A percentile compares a stretch with the other conserved stretches of the same genome.
phyloP scores from a whole-genome alignment of 371 early-diverging fungal genomes.

The Entomophthora muscae region DNA sequence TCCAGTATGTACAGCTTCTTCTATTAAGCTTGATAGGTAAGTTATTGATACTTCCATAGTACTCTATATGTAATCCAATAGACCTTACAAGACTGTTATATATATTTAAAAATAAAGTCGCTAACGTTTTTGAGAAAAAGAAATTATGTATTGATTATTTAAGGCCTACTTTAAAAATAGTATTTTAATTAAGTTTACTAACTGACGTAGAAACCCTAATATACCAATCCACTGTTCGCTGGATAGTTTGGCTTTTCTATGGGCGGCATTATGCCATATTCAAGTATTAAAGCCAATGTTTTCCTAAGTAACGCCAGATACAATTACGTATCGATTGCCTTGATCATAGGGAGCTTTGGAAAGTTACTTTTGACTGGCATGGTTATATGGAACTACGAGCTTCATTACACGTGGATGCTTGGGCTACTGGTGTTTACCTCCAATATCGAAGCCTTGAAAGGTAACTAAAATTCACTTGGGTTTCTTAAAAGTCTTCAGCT shows the following conservation, averaged over 20 bases:
- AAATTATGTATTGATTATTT: too few species aligned
- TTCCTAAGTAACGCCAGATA: constrained; percentile 15
- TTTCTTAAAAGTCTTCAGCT: background rate
- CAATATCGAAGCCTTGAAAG: constrained; percentile 69
- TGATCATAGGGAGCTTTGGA: constrained; percentile 76
- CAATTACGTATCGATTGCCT: constrained; percentile 50
- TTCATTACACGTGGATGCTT: constrained; percentile 65
- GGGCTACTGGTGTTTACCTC: constrained; percentile 62
- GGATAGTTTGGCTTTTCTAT: constrained; percentile 17
- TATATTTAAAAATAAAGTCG: too few species aligned
- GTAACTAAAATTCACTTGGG: constrained; percentile 18
- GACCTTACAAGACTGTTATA: too few species aligned
- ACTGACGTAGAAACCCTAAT: constrained; percentile 25
- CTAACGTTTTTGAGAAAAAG: too few species aligned
- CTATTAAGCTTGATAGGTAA: constrained; percentile 49
- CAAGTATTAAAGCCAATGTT: constrained; percentile 9
- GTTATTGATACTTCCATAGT: too few species aligned
- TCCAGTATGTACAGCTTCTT: constrained; percentile 66
- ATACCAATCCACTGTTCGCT: constrained; percentile 22
- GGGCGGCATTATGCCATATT: constrained; percentile 14
- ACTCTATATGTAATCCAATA: background rate
- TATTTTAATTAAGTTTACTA: too few species aligned
- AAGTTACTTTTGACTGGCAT: constrained; percentile 75
- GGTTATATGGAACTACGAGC: constrained; percentile 86
- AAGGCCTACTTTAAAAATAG: too few species aligned